Evolutionary conservation across 192 early-diverging fungal species (phyloP).

Genomic region (Gigaspora rosea): DNA sequence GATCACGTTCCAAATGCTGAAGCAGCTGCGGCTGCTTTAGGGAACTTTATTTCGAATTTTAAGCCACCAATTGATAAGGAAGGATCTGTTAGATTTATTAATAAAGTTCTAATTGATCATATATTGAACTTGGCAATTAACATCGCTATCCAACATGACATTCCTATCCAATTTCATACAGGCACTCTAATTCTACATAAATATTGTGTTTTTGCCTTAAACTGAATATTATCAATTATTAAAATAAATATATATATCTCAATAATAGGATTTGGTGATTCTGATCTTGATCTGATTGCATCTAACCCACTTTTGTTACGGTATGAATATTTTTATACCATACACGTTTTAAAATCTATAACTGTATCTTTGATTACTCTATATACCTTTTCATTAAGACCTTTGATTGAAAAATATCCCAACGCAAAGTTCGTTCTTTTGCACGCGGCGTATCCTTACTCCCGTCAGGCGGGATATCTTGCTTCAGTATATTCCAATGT

Average conservation of each 20-base stretch:
- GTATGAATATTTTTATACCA: too few species aligned
- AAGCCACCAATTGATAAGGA: not conserved
- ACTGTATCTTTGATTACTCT: too few species aligned
- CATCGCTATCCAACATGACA: constrained; percentile 4
- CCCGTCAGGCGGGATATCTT: constrained; percentile 36
- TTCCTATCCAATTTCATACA: constrained; percentile 39
- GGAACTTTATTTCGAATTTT: not conserved
- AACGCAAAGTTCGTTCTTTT: constrained; percentile 31
- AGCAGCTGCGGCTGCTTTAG: not conserved
- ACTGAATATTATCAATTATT: not conserved
- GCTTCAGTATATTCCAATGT: constrained; percentile 26
- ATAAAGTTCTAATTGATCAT: constrained; percentile 27
- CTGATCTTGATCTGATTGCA: constrained; percentile 32
- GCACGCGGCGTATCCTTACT: constrained; percentile 36
- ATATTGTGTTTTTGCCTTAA: not conserved
- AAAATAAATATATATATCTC: not conserved
- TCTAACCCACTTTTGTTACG: constrained; percentile 32
- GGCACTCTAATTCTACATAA: not conserved
- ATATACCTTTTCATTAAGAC: too few species aligned
- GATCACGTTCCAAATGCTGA: not conserved
- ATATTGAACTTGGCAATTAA: constrained; percentile 16
- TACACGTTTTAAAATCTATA: too few species aligned
- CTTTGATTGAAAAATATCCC: constrained; percentile 34
- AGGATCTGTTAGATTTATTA: not conserved
- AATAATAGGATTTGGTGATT: constrained; percentile 32